Evolutionary conservation across 2,329 filamentous ascomycete genomes (phyloP).

Genomic region (Penicillium sp.): DNA sequence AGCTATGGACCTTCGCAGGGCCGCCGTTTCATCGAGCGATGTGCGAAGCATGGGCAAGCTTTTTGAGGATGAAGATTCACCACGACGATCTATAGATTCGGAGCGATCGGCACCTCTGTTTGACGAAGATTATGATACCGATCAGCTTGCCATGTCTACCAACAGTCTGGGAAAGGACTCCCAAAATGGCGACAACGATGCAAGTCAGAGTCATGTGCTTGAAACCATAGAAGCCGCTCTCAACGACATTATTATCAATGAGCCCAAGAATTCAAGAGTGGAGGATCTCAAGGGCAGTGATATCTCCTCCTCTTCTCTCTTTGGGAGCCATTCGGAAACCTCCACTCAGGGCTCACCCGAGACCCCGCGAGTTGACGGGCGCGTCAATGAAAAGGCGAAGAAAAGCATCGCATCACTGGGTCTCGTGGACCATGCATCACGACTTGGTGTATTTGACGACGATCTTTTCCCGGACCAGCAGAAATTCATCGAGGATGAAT

Average conservation of each 20-base stretch:
- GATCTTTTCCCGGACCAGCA: constrained; percentile 86
- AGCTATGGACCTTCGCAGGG: constrained; percentile 57
- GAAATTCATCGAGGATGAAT: constrained; percentile 81
- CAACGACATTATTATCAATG: constrained; percentile 86
- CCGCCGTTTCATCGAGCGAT: constrained; percentile 63
- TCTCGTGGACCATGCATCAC: constrained; percentile 81
- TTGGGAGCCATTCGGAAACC: constrained; percentile 52
- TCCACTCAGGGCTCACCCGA: constrained; percentile 67
- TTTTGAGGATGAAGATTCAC: constrained; percentile 46
- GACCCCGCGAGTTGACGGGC: constrained; percentile 45
- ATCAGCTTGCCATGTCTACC: constrained; percentile 73
- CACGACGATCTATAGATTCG: constrained; percentile 72
- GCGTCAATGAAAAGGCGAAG: constrained; percentile 58
- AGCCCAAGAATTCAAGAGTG: constrained; percentile 50
- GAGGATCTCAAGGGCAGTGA: constrained; percentile 40
- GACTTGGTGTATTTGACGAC: constrained; percentile 92
- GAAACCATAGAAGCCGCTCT: constrained; percentile 91
- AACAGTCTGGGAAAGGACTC: constrained; percentile 76
- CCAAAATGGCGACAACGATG: constrained; percentile 52
- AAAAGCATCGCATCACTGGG: constrained; percentile 90
- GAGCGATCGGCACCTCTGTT: constrained; percentile 63
- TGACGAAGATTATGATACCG: constrained; percentile 73
- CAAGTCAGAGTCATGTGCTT: constrained; percentile 75
- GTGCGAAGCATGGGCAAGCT: constrained; percentile 51
- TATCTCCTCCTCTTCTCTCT: constrained; percentile 43